Base-by-base conservation (phyloP, 495 filamentous ascomycete species). In the Aspergillus ellipticus region DNA sequence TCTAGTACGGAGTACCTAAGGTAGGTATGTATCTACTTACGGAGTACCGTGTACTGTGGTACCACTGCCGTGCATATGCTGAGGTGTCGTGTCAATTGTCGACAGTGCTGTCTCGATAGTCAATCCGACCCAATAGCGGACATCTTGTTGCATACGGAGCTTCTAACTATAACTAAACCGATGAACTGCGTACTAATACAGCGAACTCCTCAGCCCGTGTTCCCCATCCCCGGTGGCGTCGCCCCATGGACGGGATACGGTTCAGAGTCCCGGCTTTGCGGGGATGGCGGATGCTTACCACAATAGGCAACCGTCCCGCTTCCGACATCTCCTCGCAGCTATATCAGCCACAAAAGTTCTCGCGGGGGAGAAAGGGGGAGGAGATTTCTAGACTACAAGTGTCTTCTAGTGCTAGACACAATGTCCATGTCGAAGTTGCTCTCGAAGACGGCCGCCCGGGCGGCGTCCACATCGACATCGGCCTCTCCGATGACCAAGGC, bases 401-500 rank as follows among this genome's bases (percentile, higher is more conserved):
- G 7, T 48, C 3, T 54, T 4, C 8, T 26, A 20, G 6, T 7
- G 5, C 13, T n/a, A 29, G 22, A 9, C 29, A 60, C n/a, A 33
- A 72, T 71, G 68, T 54, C 66, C 6, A 60, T 73, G 54, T 72
- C 67, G 50, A 69, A 58, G 50, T 37, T 73, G 29, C 57, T 76
- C 15, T 61, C 68, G 10, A 70, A 63, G 54, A 60, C 66, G 4
- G 64, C 68, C 43, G 62, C 62, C 26, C 68, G 72, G 2, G 66
- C 72, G 21, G 72, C 69, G 21, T 73, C 72, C 20, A 73, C 71
- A 3, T 66, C 72, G 41, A 55, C 67, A 29, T 51, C 68, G 16
- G 56, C 66, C 15, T 55, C 61, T 13, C 65, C 66, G 41, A 71
- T 67, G 22, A 74, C 66, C 56, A 82, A 82, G 58, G 67, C 78